Conservation (phyloP, 106 monocot genomes). For the Dioscorea dumetorum region DNA sequence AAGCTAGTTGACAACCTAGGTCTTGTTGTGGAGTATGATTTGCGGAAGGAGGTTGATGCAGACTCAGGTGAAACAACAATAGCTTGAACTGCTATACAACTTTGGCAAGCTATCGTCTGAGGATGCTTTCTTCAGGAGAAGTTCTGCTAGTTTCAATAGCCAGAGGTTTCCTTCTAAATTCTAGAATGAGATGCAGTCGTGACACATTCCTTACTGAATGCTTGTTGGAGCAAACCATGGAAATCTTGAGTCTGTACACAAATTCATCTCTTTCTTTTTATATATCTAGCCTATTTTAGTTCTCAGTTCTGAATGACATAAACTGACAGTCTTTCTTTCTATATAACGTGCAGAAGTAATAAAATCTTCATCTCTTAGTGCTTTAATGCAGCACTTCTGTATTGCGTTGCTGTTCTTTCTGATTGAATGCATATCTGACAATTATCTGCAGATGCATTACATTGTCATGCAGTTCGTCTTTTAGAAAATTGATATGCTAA, state of each 20-base stretch:
- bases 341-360: no score
- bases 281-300: no score
- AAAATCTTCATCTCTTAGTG: no score
- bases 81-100: background rate
- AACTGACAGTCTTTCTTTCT: no score
- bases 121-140: background rate
- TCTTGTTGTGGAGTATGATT: slow-evolving; percentile 84
- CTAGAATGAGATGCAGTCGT: background rate
- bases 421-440: no score
- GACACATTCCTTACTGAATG: background rate
- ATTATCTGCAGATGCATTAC: no score
- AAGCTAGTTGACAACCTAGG: slow-evolving; percentile 89
- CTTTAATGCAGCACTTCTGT: no score
- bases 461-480: no score
- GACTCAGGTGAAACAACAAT: background rate
- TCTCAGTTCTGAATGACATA: no score
- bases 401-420: no score
- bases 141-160: background rate
- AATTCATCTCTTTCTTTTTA: no score
- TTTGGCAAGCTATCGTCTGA: background rate
- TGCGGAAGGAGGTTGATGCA: slow-evolving; percentile 32
- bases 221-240: background rate
- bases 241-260: background rate
- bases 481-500: no score
- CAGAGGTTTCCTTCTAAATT: background rate